Evolutionary conservation across 1,284 basidiomycete genomes (phyloP).

Genomic region (Rhodotorula sp.): DNA sequence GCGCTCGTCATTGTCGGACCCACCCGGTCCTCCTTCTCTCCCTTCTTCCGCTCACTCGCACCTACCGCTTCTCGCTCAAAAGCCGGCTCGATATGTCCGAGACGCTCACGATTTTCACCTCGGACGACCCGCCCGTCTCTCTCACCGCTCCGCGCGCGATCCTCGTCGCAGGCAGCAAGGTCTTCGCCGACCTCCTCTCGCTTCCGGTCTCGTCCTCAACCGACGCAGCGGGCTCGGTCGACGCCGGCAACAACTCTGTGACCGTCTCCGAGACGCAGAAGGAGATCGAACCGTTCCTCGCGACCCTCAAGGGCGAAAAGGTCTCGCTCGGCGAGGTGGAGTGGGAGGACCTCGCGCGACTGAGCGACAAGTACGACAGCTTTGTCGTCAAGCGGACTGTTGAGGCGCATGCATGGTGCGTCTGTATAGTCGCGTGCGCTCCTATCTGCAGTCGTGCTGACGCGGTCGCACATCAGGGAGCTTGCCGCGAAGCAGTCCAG

Average conservation of each 20-base stretch:
- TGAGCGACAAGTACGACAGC: slow-evolving; percentile 15
- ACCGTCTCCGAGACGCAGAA: slow-evolving; percentile 2
- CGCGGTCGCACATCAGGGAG: neutral
- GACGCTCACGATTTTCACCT: neutral
- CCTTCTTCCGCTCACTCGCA: neutral
- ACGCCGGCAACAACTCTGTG: neutral
- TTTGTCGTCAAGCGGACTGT: neutral
- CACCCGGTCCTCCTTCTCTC: neutral
- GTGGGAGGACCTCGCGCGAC: neutral
- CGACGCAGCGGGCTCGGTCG: neutral
- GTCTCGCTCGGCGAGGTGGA: neutral
- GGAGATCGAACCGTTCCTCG: neutral
- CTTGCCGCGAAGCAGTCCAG: neutral
- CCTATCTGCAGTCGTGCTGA: no score
- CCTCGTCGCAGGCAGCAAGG: neutral
- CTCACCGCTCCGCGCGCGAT: neutral
- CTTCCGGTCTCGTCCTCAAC: neutral
- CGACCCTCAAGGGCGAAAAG: neutral
- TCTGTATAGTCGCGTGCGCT: neutral
- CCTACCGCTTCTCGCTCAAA: neutral
- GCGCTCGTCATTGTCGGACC: no score
- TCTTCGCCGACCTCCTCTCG: slow-evolving; percentile 12
- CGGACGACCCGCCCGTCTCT: slow-evolving; percentile 3
- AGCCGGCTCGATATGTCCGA: neutral
- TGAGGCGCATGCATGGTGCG: neutral